Conservation (phyloP, 192 early-diverging fungal species). For the Umbelopsis vinacea region DNA sequence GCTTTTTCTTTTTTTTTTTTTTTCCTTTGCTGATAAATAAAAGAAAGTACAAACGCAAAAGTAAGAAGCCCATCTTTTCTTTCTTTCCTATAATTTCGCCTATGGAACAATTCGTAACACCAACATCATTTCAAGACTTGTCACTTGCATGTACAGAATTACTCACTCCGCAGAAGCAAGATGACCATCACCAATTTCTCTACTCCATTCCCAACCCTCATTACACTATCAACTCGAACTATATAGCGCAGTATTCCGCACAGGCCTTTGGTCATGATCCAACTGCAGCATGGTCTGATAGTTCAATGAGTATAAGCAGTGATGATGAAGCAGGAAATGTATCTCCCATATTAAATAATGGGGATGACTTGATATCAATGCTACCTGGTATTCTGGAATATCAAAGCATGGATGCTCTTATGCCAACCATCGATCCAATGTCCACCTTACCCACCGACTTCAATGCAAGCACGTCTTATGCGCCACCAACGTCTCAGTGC, state of each 20-base stretch:
- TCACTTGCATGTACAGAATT: slow-evolving; percentile 18
- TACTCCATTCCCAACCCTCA: not conserved
- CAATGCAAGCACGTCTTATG: slow-evolving; percentile 1
- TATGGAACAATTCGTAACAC: slow-evolving; percentile 11
- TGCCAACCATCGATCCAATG: slow-evolving; percentile 7
- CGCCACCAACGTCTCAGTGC: slow-evolving; percentile 3
- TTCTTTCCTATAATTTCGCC: not conserved
- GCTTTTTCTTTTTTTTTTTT: too few relatives aligned
- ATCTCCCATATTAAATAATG: slow-evolving; percentile 16
- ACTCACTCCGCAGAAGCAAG: slow-evolving; percentile 3
- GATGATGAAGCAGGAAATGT: slow-evolving; percentile 6
- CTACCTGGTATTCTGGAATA: slow-evolving; percentile 12
- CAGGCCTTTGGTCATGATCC: not conserved
- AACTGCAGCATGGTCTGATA: slow-evolving; percentile 4
- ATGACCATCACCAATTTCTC: slow-evolving; percentile 3
- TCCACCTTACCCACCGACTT: not conserved
- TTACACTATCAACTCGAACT: not conserved
- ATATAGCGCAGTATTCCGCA: not conserved
- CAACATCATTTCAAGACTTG: slow-evolving; percentile 1
- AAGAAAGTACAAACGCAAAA: too few relatives aligned
- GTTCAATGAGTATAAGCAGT: slow-evolving; percentile 18
- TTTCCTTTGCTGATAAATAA: too few relatives aligned
- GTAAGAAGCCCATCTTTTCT: not conserved
- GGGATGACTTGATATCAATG: slow-evolving; percentile 7
- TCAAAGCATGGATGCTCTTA: slow-evolving; percentile 16